Percentiles rank a stretch among this genome's conserved stretches.
Evolutionary conservation across 768 basidiomycete species (phyloP).

Genomic region (Suillus lakei): DNA sequence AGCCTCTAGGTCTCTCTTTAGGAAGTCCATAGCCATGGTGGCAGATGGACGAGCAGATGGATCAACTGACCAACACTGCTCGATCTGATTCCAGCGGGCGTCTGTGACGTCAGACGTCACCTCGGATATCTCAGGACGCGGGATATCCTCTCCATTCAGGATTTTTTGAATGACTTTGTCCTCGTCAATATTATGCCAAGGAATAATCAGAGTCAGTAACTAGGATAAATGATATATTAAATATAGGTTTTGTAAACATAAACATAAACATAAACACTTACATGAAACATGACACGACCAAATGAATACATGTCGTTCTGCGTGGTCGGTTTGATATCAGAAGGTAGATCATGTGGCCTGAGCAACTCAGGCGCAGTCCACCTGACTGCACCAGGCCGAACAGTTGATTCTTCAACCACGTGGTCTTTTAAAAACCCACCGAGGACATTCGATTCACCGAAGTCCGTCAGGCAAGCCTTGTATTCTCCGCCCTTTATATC

Average conservation of each 20-base stretch:
- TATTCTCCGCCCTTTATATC: constrained; percentile 32
- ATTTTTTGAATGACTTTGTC: not conserved
- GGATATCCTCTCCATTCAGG: constrained; percentile 1
- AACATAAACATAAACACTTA: too few species aligned
- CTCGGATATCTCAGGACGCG: too few species aligned
- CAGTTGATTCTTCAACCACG: too few species aligned
- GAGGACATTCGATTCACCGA: constrained; percentile 45
- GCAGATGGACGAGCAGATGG: not conserved
- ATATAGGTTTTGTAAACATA: too few species aligned
- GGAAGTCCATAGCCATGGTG: not conserved
- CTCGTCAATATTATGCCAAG: not conserved
- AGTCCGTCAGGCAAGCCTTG: constrained; percentile 44
- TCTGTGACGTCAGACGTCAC: too few species aligned
- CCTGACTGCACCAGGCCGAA: constrained; percentile 39
- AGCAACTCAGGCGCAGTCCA: constrained; percentile 48
- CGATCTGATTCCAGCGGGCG: too few species aligned
- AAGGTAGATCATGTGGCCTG: not conserved
- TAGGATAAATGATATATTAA: too few species aligned
- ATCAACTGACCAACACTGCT: too few species aligned
- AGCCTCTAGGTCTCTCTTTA: not conserved
- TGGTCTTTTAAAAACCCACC: constrained; percentile 25
- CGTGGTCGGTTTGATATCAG: constrained; percentile 23
- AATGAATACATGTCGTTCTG: constrained; percentile 45
- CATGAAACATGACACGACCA: constrained; percentile 25
- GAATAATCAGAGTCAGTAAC: too few species aligned